Evolutionary conservation across 163 green algal species (phyloP), one percentile per base, ranked within the genome.

Genomic region (Chlorella variabilis): DNA sequence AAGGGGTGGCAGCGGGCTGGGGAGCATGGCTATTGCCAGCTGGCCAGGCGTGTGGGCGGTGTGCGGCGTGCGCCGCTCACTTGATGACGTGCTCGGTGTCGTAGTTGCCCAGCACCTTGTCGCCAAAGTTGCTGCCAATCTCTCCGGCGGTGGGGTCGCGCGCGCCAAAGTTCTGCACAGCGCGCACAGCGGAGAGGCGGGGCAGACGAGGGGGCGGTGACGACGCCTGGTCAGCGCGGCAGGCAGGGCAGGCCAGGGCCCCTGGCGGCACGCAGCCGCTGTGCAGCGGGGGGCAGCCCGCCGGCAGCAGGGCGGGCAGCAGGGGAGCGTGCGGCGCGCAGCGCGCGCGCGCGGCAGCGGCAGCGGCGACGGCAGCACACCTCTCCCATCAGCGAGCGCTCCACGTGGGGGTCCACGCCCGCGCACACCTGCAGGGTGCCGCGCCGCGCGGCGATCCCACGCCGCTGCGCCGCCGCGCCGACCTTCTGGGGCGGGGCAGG

Each of bases 81-180:
- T 93, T 95, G 77, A 97, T 96, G 33, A 97, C 88, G 81, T 98
- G 94, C 45, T 92, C 87, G 1, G 94, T 98, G 86, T 98, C 87
- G 51, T 74, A 94, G 71, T 96, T 95, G 34, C 92, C 92, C 27
- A 97, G 80, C 38, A 92, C 87, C 66, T 96, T 98, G 27, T 94
- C 90, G 0, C 80, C 80, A 77, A 97, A 98, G 78, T 94, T 94
- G 39, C 86, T 94, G 15, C 80, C 91, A 39, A 96, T 58, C 83
- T 98, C 94, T 9, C 84, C 94, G 1, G 89, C 83, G 25, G 83
- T 91, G 1, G 94, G 89, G 84, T 97, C 93, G 13, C 94, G 89
- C 3, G 93, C 92, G 36, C 93, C 94, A 86, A 95, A 94, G 77
- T 96, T 86, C 90, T 96, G 85, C 42, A n/a, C 17, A 33, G 18